These are phyloP conservation scores for Suhomyces canberraensis DNA, from an alignment of 805 yeast genomes.

Conservation along the genomic window DNA sequence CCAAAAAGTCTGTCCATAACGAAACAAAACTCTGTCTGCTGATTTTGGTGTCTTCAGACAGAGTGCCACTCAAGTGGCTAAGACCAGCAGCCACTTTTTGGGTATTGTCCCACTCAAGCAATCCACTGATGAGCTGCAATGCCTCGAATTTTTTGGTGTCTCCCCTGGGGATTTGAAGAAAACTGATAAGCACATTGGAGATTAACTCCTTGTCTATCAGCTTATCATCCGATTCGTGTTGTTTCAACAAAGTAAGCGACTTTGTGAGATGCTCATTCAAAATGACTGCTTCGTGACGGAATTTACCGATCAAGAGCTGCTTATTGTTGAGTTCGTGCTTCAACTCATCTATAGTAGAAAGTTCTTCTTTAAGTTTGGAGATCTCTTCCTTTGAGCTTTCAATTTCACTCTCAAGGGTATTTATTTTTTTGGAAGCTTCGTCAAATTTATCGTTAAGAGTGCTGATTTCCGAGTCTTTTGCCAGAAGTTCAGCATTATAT, in stretches of 20 bases:
- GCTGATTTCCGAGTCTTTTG: constrained; percentile 18
- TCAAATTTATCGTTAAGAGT: constrained; percentile 24
- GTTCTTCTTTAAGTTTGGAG: constrained; percentile 15
- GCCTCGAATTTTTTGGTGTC: constrained; percentile 95
- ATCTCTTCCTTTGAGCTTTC: constrained; percentile 12
- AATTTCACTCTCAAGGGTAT: constrained; percentile 9
- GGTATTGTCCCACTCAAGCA: constrained; percentile 84
- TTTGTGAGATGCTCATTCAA: constrained; percentile 94
- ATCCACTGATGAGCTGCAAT: constrained; percentile 74
- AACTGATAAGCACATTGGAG: constrained; percentile 80
- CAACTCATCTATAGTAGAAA: constrained; percentile 44
- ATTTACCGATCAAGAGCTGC: constrained; percentile 78
- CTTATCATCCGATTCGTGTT: constrained; percentile 63
- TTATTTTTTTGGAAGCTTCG: constrained; percentile 13
- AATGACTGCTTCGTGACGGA: constrained; percentile 91
- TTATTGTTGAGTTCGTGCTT: constrained; percentile 54
- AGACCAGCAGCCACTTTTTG: constrained; percentile 76
- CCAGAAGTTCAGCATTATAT: not conserved
- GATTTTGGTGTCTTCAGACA: constrained; percentile 2
- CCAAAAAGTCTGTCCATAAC: constrained; percentile 76
- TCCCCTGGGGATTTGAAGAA: constrained; percentile 83
- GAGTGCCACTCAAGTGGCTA: constrained; percentile 26
- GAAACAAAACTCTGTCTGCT: constrained; percentile 58
- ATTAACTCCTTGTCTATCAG: constrained; percentile 85
- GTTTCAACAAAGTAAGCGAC: constrained; percentile 79